Conservation (phyloP, 371 early-diverging fungal genomes). For the Conidiobolus incongruus region DNA sequence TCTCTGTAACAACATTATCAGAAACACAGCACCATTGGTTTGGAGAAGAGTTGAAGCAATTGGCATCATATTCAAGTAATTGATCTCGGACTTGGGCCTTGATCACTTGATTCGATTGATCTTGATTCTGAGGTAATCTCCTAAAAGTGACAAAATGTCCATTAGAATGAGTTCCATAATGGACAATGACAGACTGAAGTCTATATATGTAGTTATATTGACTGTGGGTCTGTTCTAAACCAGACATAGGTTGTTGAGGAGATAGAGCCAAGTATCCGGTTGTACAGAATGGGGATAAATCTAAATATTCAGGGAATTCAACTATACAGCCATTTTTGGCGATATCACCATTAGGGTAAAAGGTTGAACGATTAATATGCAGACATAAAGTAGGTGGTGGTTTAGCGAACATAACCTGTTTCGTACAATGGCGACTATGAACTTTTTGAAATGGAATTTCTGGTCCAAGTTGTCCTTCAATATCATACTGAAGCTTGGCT, state of each 20-base stretch:
- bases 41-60: slow-evolving; percentile 17
- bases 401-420: slow-evolving; percentile 32
- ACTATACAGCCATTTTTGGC: slow-evolving; percentile 57
- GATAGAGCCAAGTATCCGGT: slow-evolving; percentile 21
- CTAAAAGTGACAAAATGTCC: slow-evolving; percentile 89
- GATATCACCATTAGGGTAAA: slow-evolving; percentile 30
- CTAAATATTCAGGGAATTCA: slow-evolving; percentile 39
- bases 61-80: no score
- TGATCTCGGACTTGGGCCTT: no score
- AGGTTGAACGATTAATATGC: slow-evolving; percentile 56
- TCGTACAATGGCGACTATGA: slow-evolving; percentile 20
- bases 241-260: slow-evolving; percentile 17
- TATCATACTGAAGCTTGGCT: slow-evolving; percentile 10
- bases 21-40: slow-evolving; percentile 67
- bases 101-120: no score
- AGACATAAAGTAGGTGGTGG: slow-evolving; percentile 39
- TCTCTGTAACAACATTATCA: slow-evolving; percentile 66
- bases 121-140: no score
- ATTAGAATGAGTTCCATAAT: slow-evolving; percentile 69
- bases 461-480: slow-evolving; percentile 8
- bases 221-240: slow-evolving; percentile 4
- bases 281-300: slow-evolving; percentile 39
- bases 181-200: slow-evolving; percentile 66
- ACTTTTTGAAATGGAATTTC: slow-evolving; percentile 11
- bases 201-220: slow-evolving; percentile 34